Base-by-base conservation (phyloP, 306 rosid genomes). In the Pterocarpus santalinus region DNA sequence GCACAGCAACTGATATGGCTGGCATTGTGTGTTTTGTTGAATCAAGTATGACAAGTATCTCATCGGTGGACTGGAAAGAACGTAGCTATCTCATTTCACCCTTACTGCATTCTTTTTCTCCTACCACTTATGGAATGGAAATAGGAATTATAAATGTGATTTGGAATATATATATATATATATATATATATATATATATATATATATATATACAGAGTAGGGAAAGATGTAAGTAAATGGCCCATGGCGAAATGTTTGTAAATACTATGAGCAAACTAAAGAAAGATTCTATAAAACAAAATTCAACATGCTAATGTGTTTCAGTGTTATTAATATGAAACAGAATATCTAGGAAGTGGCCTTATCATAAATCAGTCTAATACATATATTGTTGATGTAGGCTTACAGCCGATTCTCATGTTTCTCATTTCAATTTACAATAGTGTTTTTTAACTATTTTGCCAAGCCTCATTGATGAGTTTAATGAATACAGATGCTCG, bases 401-500 rank as follows among this genome's bases (percentile, higher is more conserved):
- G 82, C 74, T 65, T 62, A 8, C 8, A 34, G 71, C 41, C 33
- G 82, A 79, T 73, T 72, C 43, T 65, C n/a, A 5, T 64, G 66
- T 82, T 72, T 76, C 57, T 56, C 79, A 46, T 79, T 72, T 75
- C 60, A 57, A 35, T 76, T 49, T 11, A 12, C 75, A 30, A 52
- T 36, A 7, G 28, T 51, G 4, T 35, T 43, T 76, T 68, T 43
- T 58, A n/a, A 33, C 55, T 35, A n/a, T 69, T 83, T 22, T 44
- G 73, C 73, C 38, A 60, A 51, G 64, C 64, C 72, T 53, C 58
- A 35, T 14, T 83, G 76, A 86, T 17, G 68, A 70, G 32, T 78
- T 80, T 56, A 36, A 30, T 89, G 17, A 62, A 72, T 88, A 90
- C 92, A 95, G 99, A 88, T 89, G 88, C 92, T 95, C 61, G 79